Evolutionary conservation across 1,284 basidiomycete species (phyloP).

Genomic region (Hortiboletus rubellus): DNA sequence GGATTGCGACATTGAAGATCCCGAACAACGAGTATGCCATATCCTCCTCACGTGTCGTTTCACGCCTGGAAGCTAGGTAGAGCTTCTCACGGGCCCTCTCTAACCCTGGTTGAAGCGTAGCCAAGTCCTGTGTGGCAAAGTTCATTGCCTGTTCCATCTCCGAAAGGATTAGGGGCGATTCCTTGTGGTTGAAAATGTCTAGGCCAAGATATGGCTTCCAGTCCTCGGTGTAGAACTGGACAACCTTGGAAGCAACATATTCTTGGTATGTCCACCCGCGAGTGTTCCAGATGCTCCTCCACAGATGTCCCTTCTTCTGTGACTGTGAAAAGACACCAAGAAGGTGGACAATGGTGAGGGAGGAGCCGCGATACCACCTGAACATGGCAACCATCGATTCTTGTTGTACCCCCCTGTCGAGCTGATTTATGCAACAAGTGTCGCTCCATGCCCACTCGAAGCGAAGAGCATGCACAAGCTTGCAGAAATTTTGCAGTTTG

Average conservation of each 20-base stretch:
- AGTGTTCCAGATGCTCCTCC: not conserved
- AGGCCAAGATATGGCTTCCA: slow-evolving; percentile 18
- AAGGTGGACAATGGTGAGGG: slow-evolving; percentile 1
- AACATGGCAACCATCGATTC: slow-evolving; percentile 1
- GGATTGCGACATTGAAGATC: slow-evolving; percentile 13
- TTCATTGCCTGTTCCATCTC: slow-evolving; percentile 9
- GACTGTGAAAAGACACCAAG: not conserved
- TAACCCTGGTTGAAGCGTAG: slow-evolving; percentile 6
- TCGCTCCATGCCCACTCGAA: slow-evolving; percentile 2
- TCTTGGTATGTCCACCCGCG: slow-evolving; percentile 17
- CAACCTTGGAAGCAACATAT: slow-evolving; percentile 1
- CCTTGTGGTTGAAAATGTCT: slow-evolving; percentile 10
- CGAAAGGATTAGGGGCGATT: not conserved
- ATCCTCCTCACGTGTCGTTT: slow-evolving; percentile 13
- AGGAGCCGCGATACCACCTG: not conserved
- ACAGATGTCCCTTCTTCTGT: not conserved
- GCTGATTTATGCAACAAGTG: not conserved
- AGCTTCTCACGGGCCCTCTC: slow-evolving; percentile 11
- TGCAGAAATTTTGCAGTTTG: not conserved
- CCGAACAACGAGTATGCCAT: slow-evolving; percentile 15
- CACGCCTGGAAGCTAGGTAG: slow-evolving; percentile 10
- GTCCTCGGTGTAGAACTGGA: slow-evolving; percentile 16
- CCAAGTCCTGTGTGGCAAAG: not conserved
- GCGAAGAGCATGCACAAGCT: not conserved
- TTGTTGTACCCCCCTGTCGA: not conserved